These are phyloP conservation scores for Prosopis cineraria DNA, from an alignment of 306 rosid genomes.

Conservation along the genomic window DNA sequence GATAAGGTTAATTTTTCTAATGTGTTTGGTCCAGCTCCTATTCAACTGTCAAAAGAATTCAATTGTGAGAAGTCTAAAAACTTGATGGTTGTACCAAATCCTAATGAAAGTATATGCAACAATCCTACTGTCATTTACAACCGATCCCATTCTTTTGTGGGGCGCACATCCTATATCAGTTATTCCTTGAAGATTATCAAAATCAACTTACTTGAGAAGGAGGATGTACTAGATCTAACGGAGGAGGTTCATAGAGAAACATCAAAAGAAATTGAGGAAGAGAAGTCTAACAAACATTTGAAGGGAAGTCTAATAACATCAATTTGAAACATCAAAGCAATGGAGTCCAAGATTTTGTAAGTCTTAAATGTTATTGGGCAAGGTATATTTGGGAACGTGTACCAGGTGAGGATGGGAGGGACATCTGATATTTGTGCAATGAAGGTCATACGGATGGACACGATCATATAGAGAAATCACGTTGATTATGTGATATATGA, in stretches of 20 bases:
- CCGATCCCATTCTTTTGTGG: constrained; percentile 62
- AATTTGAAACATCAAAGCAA: constrained; percentile 37
- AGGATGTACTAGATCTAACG: constrained; percentile 47
- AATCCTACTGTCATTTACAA: constrained; percentile 51
- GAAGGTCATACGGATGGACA: constrained; percentile 92
- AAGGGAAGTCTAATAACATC: constrained; percentile 17
- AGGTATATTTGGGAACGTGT: constrained; percentile 87
- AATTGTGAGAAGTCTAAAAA: constrained; percentile 34
- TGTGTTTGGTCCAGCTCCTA: constrained; percentile 63
- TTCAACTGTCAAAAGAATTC: constrained; percentile 46
- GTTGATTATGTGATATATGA: constrained; percentile 81
- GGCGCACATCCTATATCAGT: constrained; percentile 48
- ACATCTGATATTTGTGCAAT: constrained; percentile 85
- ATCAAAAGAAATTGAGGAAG: constrained; percentile 41
- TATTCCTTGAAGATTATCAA: constrained; percentile 57
- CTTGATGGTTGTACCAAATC: constrained; percentile 35
- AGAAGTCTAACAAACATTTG: constrained; percentile 29
- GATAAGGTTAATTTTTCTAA: constrained; percentile 71
- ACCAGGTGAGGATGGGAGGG: constrained; percentile 74
- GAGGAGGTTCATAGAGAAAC: constrained; percentile 37
- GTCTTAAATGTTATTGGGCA: constrained; percentile 81
- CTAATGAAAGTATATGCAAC: constrained; percentile 43
- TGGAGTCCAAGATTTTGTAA: constrained; percentile 78
- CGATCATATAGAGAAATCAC: constrained; percentile 74
- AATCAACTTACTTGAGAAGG: constrained; percentile 53